Percentiles rank a stretch among this genome's conserved stretches.
Evolutionary conservation across 495 filamentous ascomycete species (phyloP).

Genomic region (Lepidopterella palustris): DNA sequence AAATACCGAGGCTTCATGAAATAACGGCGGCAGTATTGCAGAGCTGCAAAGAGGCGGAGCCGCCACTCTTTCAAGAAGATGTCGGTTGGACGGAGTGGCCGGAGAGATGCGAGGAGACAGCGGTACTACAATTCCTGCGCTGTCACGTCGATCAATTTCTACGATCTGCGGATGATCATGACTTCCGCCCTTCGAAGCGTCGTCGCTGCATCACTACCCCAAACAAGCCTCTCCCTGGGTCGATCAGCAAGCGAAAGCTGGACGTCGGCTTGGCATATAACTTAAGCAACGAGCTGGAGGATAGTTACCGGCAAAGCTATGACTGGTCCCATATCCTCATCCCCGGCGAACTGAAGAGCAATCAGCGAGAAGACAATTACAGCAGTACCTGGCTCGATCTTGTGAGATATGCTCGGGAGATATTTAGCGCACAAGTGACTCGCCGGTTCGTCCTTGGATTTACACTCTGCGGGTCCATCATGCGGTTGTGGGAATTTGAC

Average conservation of each 20-base stretch:
- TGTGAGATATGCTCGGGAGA: constrained; percentile 15
- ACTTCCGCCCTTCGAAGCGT: constrained; percentile 15
- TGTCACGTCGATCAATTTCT: constrained; percentile 14
- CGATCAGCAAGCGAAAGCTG: constrained; percentile 21
- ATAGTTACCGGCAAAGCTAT: neutral
- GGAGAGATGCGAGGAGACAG: constrained; percentile 13
- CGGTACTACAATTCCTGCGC: constrained; percentile 13
- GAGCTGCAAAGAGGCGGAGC: constrained; percentile 17
- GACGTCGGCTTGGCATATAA: constrained; percentile 13
- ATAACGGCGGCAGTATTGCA: constrained; percentile 17
- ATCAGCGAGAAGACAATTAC: constrained; percentile 3
- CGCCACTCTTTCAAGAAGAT: constrained; percentile 18
- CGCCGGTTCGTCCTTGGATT: constrained; percentile 22
- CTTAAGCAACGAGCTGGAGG: constrained; percentile 7
- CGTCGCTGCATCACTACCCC: constrained; percentile 21
- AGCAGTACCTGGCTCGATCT: constrained; percentile 19
- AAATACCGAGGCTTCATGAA: constrained; percentile 15
- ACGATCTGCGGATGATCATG: constrained; percentile 10
- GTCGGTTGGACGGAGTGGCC: constrained; percentile 21
- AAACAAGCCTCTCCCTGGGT: constrained; percentile 23
- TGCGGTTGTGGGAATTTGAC: constrained; percentile 24
- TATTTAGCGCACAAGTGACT: constrained; percentile 16
- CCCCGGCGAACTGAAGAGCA: constrained; percentile 22
- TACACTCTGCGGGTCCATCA: constrained; percentile 21
- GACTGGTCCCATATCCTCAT: constrained; percentile 25